Evolutionary conservation across 371 early-diverging fungal genomes (phyloP).

Genomic region (Mortierella sp.): DNA sequence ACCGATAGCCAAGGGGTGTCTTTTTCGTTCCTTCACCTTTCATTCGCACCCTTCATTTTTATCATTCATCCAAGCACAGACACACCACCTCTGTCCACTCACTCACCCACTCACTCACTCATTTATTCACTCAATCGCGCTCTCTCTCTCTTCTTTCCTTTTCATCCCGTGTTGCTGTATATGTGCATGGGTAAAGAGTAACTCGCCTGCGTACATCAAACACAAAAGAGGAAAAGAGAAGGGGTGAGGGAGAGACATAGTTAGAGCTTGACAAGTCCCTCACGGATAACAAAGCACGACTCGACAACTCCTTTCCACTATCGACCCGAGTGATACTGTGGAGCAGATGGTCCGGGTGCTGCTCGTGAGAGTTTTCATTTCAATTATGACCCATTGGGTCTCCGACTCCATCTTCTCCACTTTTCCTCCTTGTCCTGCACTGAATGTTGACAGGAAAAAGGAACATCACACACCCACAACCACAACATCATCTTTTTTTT

Average conservation of each 20-base stretch:
- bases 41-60: background rate
- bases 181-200: background rate
- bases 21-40: background rate
- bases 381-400: background rate
- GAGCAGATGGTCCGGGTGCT: background rate
- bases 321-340: background rate
- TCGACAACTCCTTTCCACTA: background rate
- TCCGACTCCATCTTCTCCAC: background rate
- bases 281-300: background rate
- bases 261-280: background rate
- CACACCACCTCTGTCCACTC: background rate
- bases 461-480: background rate
- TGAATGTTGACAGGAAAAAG: background rate
- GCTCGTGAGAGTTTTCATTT: slow-evolving; percentile 5
- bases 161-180: background rate
- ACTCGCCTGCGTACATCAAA: background rate
- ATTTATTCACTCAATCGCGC: background rate
- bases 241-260: background rate
- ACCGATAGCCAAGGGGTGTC: background rate
- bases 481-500: background rate
- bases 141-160: background rate
- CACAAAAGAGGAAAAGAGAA: background rate
- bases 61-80: background rate
- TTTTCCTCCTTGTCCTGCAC: background rate
- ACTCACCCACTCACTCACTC: background rate